Conservation (phyloP, 768 basidiomycete species). For the Hydnomerulius pinastri region DNA sequence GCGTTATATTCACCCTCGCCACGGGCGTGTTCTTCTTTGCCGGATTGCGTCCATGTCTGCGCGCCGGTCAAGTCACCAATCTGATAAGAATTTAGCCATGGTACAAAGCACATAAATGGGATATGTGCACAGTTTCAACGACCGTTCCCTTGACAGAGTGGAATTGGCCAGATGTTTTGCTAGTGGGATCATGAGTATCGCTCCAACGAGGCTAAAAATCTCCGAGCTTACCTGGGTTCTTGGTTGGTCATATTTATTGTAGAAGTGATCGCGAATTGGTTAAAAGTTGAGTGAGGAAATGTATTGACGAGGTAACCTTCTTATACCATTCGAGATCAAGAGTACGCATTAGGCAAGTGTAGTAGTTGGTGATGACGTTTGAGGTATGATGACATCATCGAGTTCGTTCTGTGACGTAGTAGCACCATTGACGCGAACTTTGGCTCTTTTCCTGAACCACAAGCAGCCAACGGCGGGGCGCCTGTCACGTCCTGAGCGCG, state of each 20-base stretch:
- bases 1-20: conserved; percentile 50
- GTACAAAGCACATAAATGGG: background rate
- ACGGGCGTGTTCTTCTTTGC: conserved; percentile 50
- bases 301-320: conserved; percentile 7
- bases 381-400: conserved; percentile 30
- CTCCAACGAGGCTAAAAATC: background rate
- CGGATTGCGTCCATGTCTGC: conserved; percentile 43
- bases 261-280: background rate
- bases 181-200: conserved; percentile 7
- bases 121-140: conserved; percentile 33
- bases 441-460: too few species aligned
- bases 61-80: conserved; percentile 47
- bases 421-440: background rate
- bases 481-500: too few species aligned
- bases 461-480: too few species aligned
- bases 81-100: conserved; percentile 7
- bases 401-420: conserved; percentile 23
- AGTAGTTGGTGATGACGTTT: conserved; percentile 23
- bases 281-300: conserved; percentile 4
- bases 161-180: conserved; percentile 37
- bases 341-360: conserved; percentile 32
- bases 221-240: conserved; percentile 28
- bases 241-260: conserved; percentile 21
- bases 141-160: conserved; percentile 40
- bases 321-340: conserved; percentile 25